Percentiles rank a stretch among this genome's conserved stretches.
Conservation (phyloP, 202 grass and related monocot species). For the Panicum virgatum region DNA sequence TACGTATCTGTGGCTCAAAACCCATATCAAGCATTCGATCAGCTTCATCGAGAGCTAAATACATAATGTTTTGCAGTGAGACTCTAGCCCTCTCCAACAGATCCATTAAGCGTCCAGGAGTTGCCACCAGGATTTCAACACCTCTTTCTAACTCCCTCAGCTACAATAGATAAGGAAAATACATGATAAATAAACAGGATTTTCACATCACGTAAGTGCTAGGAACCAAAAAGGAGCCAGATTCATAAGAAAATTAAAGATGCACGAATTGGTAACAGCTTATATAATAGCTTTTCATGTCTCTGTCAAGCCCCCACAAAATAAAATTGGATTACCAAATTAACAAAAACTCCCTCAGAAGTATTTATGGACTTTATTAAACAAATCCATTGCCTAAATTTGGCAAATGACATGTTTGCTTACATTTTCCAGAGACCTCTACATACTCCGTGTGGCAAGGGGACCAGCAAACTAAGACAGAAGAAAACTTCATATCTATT, state of each 20-base stretch:
- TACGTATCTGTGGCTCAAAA: constrained; percentile 97
- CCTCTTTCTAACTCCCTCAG: constrained; percentile 89
- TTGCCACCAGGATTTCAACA: constrained; percentile 97
- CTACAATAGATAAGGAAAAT: constrained; percentile 17
- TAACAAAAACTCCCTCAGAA: not conserved
- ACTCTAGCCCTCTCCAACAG: constrained; percentile 94
- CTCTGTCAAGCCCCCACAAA: not conserved
- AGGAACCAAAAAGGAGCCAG: constrained; percentile 39
- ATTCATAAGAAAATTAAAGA: not conserved
- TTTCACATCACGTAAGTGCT: constrained; percentile 30
- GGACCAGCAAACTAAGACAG: not conserved
- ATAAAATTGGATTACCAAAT: not conserved
- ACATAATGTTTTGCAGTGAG: constrained; percentile 82
- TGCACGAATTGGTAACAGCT: not conserved
- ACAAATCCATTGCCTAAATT: not conserved
- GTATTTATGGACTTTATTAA: not conserved
- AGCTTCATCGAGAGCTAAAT: constrained; percentile 95
- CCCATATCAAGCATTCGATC: constrained; percentile 99
- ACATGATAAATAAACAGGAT: constrained; percentile 20
- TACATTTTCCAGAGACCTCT: not conserved
- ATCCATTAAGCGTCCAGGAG: constrained; percentile 95
- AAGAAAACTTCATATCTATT: not conserved
- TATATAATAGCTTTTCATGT: not conserved
- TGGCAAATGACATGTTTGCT: not conserved
- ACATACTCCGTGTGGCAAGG: not conserved